These are phyloP conservation scores for Pouteria campechiana DNA, from an alignment of 179 eudicot genomes.

Conservation along the genomic window DNA sequence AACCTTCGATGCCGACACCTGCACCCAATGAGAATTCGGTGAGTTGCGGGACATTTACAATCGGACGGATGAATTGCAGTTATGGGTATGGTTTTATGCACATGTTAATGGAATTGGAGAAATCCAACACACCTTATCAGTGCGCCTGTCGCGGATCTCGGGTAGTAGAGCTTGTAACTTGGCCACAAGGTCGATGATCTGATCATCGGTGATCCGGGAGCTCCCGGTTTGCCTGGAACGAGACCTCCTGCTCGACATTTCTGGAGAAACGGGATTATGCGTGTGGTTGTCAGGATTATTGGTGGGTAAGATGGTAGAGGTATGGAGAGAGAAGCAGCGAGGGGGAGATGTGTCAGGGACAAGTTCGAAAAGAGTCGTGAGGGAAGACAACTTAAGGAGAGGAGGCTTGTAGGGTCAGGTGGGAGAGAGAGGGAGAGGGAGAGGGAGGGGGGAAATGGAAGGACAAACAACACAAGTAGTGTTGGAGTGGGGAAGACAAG, in stretches of 20 bases:
- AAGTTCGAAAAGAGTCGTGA: too few species aligned
- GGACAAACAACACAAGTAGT: background rate
- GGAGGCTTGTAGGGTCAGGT: conserved; percentile 4
- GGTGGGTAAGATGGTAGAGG: background rate
- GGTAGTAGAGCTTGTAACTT: conserved; percentile 74
- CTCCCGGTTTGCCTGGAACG: conserved; percentile 37
- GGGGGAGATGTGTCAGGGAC: background rate
- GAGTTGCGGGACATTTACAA: background rate
- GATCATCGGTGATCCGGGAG: conserved; percentile 54
- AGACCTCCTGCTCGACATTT: conserved; percentile 72
- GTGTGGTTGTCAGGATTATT: background rate
- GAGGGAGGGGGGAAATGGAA: background rate
- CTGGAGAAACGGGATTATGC: conserved; percentile 7
- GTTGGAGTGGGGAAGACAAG: conserved; percentile 31
- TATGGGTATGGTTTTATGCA: background rate
- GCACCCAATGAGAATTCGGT: background rate
- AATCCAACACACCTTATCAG: conserved; percentile 33
- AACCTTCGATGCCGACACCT: conserved; percentile 65
- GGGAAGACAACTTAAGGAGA: conserved; percentile 30
- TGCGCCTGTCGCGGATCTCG: conserved; percentile 52
- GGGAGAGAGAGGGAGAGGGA: background rate
- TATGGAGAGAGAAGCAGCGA: background rate
- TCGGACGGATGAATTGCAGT: background rate
- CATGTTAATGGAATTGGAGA: background rate
- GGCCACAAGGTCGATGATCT: conserved; percentile 56